Conservation (phyloP, 176 grass and related monocot genomes). For the Oryza rufipogon region DNA sequence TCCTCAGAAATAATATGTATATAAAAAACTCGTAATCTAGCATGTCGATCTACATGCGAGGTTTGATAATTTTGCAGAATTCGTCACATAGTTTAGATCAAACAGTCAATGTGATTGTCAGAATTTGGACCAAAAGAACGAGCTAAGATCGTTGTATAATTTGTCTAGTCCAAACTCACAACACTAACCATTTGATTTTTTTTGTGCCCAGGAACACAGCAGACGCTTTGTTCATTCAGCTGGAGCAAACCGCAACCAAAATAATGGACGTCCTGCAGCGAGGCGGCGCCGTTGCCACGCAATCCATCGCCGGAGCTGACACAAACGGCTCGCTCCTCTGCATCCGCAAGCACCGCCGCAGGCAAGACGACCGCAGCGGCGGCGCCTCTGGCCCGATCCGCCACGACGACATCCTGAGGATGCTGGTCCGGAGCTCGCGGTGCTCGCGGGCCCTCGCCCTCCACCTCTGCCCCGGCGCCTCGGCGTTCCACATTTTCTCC, state of each 20-base stretch:
- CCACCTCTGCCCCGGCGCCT: conserved; percentile 52
- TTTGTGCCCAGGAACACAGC: conserved; percentile 40
- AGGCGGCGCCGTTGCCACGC: not conserved
- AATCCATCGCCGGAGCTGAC: not conserved
- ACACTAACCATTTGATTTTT: not conserved
- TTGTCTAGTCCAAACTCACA: not conserved
- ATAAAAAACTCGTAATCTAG: not conserved
- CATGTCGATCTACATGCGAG: not conserved
- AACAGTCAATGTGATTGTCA: not conserved
- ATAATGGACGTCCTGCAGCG: conserved; percentile 29
- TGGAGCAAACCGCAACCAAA: conserved; percentile 41
- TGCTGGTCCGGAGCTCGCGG: conserved; percentile 53
- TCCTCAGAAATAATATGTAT: too few species aligned
- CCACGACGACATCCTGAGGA: conserved; percentile 49
- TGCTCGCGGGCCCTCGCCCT: conserved; percentile 44
- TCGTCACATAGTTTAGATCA: not conserved
- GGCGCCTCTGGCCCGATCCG: conserved; percentile 26
- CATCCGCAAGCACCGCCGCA: conserved; percentile 43
- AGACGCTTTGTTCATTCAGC: conserved; percentile 29
- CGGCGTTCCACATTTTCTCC: conserved; percentile 54
- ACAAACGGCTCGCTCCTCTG: conserved; percentile 34
- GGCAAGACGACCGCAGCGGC: not conserved
- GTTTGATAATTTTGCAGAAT: not conserved
- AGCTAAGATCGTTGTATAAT: not conserved
- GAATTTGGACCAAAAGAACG: not conserved